A percentile compares a stretch with the other conserved stretches of the same genome.
phyloP scores from a whole-genome alignment of 306 rosid genomes.

The Lathyrus tuberosus region DNA sequence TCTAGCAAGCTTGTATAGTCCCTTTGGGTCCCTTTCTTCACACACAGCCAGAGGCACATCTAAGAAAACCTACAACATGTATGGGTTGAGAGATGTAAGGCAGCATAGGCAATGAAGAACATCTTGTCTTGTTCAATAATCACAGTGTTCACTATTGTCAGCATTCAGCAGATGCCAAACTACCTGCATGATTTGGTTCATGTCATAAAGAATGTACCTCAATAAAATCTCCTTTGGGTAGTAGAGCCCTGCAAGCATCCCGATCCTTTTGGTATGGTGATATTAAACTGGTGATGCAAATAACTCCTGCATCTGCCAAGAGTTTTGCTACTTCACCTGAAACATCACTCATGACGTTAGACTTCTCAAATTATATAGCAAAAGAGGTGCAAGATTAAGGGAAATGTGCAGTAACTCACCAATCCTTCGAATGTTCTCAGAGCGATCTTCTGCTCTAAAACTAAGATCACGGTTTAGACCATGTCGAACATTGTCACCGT shows the following conservation, averaged over 20 bases:
- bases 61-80: constrained; percentile 68
- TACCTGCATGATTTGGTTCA: constrained; percentile 13
- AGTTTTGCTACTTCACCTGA: constrained; percentile 93
- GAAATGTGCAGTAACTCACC: constrained; percentile 56
- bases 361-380: constrained; percentile 13
- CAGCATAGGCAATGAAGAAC: neutral
- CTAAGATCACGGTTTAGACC: constrained; percentile 87
- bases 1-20: constrained; percentile 93
- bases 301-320: constrained; percentile 90
- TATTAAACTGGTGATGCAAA: constrained; percentile 85
- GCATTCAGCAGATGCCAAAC: constrained; percentile 28
- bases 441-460: constrained; percentile 85
- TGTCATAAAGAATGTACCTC: constrained; percentile 59
- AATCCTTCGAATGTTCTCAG: constrained; percentile 86
- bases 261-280: constrained; percentile 86
- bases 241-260: constrained; percentile 82
- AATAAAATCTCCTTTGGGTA: constrained; percentile 76
- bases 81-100: neutral
- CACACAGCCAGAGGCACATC: constrained; percentile 83
- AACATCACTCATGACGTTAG: constrained; percentile 35
- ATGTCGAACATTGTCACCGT: constrained; percentile 93
- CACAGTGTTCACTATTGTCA: constrained; percentile 9
- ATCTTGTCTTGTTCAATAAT: neutral
- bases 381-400: neutral
- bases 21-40: constrained; percentile 91